These are phyloP conservation scores for Fusarium keratoplasticum DNA, from an alignment of 2,329 filamentous ascomycete species.

Conservation along the genomic window DNA sequence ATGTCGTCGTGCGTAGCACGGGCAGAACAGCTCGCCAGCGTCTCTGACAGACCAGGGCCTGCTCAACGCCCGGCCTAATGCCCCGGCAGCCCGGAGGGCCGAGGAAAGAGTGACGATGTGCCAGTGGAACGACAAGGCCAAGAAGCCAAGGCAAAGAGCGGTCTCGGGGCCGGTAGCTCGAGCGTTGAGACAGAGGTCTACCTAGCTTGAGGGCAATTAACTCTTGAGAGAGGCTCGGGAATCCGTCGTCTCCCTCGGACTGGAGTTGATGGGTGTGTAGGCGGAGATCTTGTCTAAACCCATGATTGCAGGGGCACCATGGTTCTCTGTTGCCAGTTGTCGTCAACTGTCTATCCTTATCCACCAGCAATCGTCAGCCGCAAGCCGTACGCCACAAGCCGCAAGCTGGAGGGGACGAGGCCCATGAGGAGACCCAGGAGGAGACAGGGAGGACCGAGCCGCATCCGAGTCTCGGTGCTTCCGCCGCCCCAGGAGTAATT, in stretches of 20 bases:
- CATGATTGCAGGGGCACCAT: background rate
- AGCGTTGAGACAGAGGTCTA: background rate
- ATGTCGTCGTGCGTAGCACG: background rate
- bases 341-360: background rate
- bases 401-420: background rate
- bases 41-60: conserved; percentile 13
- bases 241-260: background rate
- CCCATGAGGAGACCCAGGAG: background rate
- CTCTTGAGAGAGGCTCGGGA: background rate
- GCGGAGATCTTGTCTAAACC: background rate
- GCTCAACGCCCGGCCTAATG: background rate
- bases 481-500: background rate
- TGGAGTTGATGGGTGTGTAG: background rate
- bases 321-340: background rate
- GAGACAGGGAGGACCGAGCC: conserved; percentile 5
- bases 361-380: conserved; percentile 11
- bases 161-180: conserved; percentile 17
- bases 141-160: conserved; percentile 7
- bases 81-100: conserved; percentile 11
- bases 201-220: background rate
- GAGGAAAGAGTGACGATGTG: conserved; percentile 2
- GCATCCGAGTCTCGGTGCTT: conserved; percentile 13
- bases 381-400: background rate
- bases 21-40: conserved; percentile 3
- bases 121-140: background rate